phyloP scores from a whole-genome alignment of 257 asterid species.

The Thymus mandschuricus region DNA sequence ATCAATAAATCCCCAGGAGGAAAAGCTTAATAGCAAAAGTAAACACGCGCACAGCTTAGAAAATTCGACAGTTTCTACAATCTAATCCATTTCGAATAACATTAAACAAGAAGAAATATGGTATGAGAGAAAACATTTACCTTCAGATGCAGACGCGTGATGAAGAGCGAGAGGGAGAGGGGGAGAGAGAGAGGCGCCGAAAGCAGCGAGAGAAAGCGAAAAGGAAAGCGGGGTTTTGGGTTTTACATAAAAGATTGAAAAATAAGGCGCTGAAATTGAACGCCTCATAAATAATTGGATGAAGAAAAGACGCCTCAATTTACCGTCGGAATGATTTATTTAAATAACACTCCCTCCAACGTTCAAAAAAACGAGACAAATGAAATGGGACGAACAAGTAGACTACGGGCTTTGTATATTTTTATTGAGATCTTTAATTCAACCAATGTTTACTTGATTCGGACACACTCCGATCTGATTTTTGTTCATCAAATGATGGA shows the following conservation, averaged over 20 bases:
- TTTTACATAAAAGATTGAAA: not conserved
- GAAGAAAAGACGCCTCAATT: not conserved
- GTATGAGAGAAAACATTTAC: not conserved
- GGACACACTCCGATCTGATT: too few relatives aligned
- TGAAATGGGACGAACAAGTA: too few relatives aligned
- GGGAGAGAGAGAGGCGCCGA: constrained; percentile 20
- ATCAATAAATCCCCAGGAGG: not conserved
- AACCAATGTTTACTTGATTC: too few relatives aligned
- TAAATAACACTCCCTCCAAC: too few relatives aligned
- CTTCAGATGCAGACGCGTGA: constrained; percentile 23
- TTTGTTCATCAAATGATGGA: too few relatives aligned
- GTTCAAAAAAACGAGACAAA: too few relatives aligned
- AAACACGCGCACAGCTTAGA: not conserved
- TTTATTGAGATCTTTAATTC: too few relatives aligned
- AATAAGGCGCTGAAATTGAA: not conserved
- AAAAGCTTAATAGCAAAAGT: not conserved
- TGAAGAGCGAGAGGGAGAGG: not conserved
- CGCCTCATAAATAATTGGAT: not conserved
- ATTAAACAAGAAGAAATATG: constrained; percentile 4
- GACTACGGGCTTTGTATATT: too few relatives aligned
- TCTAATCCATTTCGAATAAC: constrained; percentile 20
- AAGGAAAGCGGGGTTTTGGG: not conserved
- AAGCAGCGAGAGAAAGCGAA: constrained; percentile 20
- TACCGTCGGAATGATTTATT: too few relatives aligned
- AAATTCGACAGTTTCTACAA: constrained; percentile 13